phyloP scores from a whole-genome alignment of 352 stramenopile genomes.

The Phytophthora pinifolia region DNA sequence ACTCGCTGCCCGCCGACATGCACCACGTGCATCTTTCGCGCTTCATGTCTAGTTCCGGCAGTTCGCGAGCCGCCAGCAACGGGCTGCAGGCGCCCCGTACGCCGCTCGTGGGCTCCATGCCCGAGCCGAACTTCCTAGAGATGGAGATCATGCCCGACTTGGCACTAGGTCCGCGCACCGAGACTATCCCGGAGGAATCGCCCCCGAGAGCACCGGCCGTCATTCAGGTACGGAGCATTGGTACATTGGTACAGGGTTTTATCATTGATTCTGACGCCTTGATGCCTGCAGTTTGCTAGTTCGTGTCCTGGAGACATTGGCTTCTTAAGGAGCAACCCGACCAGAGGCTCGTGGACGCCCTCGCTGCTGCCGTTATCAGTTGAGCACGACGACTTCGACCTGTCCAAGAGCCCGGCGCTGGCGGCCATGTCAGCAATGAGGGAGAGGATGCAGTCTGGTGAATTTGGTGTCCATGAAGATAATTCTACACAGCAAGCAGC shows the following conservation, averaged over 20 bases:
- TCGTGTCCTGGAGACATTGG: slow-evolving; percentile 70
- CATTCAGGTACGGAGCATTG: slow-evolving; percentile 35
- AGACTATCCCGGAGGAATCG: slow-evolving; percentile 29
- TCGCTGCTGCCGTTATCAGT: slow-evolving; percentile 22
- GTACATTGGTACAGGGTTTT: background rate
- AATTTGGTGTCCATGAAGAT: slow-evolving; percentile 12
- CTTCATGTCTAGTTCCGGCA: slow-evolving; percentile 30
- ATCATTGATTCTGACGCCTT: slow-evolving; percentile 7
- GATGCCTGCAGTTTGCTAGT: slow-evolving; percentile 49
- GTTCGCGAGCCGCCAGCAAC: slow-evolving; percentile 15
- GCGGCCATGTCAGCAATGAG: slow-evolving; percentile 65
- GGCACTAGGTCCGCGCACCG: slow-evolving; percentile 45
- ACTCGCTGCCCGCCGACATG: slow-evolving; percentile 66
- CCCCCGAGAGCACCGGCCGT: slow-evolving; percentile 39
- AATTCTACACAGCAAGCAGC: slow-evolving; percentile 18
- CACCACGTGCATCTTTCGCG: slow-evolving; percentile 39
- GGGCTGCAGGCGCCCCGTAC: slow-evolving; percentile 50
- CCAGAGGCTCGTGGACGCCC: slow-evolving; percentile 45
- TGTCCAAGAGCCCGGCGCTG: slow-evolving; percentile 69
- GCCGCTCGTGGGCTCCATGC: slow-evolving; percentile 60
- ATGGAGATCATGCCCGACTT: slow-evolving; percentile 62
- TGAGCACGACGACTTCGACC: slow-evolving; percentile 60
- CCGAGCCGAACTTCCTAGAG: slow-evolving; percentile 59
- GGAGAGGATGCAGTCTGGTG: slow-evolving; percentile 29
- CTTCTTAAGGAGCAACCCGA: slow-evolving; percentile 44